Percentiles rank a stretch among this genome's conserved stretches.
These are phyloP conservation scores for Paracoccidioides lutzii DNA, from an alignment of 2,329 filamentous ascomycete genomes.

Conservation along the genomic window DNA sequence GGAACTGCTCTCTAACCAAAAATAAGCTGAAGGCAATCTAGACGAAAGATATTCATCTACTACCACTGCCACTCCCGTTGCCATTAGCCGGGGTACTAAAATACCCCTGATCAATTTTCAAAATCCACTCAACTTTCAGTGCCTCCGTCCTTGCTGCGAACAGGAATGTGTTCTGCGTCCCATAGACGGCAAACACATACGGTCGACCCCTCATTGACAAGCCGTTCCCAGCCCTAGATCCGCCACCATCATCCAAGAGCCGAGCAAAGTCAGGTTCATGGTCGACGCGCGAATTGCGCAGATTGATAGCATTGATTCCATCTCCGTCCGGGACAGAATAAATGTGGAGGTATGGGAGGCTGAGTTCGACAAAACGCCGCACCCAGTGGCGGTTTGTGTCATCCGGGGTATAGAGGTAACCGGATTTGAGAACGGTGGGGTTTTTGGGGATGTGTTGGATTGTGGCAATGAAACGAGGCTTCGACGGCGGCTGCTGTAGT, in stretches of 20 bases:
- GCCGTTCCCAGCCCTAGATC: conserved; percentile 16
- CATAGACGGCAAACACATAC: conserved; percentile 88
- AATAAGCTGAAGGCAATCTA: neutral
- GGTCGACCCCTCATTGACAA: conserved; percentile 37
- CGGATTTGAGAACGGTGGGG: conserved; percentile 65
- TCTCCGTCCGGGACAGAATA: conserved; percentile 77
- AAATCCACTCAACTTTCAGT: conserved; percentile 95
- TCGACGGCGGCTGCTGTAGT: conserved; percentile 24
- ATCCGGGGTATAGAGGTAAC: conserved; percentile 76
- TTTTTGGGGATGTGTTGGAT: conserved; percentile 73
- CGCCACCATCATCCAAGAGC: conserved; percentile 41
- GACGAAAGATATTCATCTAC: neutral
- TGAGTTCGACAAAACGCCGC: conserved; percentile 82
- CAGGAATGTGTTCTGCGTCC: conserved; percentile 85
- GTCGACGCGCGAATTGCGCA: conserved; percentile 82
- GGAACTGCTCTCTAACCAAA: neutral
- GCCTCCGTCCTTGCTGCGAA: conserved; percentile 81
- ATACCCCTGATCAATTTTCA: conserved; percentile 78
- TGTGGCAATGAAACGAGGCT: conserved; percentile 59
- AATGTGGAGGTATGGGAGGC: conserved; percentile 82
- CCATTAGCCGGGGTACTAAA: conserved; percentile 26
- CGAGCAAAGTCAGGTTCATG: conserved; percentile 78
- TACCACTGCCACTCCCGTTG: neutral
- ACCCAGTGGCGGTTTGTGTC: conserved; percentile 68
- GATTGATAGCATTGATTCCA: conserved; percentile 76